These are phyloP conservation scores for Cutaneotrichosporon cutaneum DNA, from an alignment of 1,284 basidiomycete species.

Conservation along the genomic window DNA sequence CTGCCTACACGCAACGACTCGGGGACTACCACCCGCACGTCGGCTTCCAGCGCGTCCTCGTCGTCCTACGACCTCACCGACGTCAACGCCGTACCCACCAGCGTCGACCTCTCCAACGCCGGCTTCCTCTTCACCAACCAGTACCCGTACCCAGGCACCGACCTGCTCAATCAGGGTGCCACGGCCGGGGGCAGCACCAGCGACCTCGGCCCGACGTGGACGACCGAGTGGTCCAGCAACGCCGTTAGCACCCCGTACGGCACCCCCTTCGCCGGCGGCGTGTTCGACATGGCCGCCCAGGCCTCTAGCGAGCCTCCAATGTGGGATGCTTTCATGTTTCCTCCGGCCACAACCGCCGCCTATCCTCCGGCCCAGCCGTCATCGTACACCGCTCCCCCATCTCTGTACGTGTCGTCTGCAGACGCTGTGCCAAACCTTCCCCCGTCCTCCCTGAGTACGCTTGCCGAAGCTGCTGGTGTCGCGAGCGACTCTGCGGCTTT, in stretches of 20 bases:
- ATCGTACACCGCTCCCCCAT: background rate
- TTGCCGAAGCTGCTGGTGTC: background rate
- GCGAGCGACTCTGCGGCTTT: background rate
- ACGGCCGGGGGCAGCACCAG: background rate
- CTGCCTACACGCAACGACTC: background rate
- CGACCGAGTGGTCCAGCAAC: conserved; percentile 7
- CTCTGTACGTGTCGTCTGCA: background rate
- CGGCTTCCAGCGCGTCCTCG: background rate
- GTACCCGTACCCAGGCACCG: conserved; percentile 1
- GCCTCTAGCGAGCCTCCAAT: background rate
- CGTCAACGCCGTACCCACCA: conserved; percentile 1
- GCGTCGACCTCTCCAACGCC: conserved; percentile 1
- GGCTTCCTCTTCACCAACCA: background rate
- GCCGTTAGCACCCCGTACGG: conserved; percentile 5
- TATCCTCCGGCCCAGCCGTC: background rate
- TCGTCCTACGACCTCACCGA: background rate
- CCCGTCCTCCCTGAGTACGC: background rate
- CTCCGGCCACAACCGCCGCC: background rate
- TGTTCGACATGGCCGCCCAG: background rate
- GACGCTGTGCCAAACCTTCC: background rate
- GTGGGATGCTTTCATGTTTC: background rate
- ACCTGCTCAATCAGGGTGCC: background rate
- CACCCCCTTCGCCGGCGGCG: conserved; percentile 5
- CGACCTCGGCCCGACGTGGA: conserved; percentile 1
- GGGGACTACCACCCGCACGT: background rate